Conservation (phyloP, 495 filamentous ascomycete species). For the Podospora fimiseda region DNA sequence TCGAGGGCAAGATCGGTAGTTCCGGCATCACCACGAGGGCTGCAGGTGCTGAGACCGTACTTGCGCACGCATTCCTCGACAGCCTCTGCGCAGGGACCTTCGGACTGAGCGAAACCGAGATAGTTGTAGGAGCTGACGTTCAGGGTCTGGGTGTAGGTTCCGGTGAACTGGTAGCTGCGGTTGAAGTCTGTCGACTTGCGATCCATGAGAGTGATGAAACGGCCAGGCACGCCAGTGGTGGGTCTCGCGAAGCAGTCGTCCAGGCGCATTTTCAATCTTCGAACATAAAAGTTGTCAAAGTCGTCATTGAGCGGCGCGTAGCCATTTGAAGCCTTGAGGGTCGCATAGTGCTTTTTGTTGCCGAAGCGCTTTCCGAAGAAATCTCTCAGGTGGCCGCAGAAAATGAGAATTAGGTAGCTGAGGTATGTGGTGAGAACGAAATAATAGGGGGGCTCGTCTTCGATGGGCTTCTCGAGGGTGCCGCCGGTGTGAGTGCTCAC, state of each 20-base stretch:
- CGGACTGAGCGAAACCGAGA: constrained; percentile 95
- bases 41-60: constrained; percentile 74
- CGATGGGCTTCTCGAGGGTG: constrained; percentile 71
- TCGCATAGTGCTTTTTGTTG: constrained; percentile 68
- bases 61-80: constrained; percentile 79
- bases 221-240: constrained; percentile 85
- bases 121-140: constrained; percentile 99
- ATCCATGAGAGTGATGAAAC: constrained; percentile 87
- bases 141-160: constrained; percentile 88
- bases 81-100: constrained; percentile 91
- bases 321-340: constrained; percentile 75
- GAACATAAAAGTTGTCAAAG: constrained; percentile 97
- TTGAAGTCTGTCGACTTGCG: constrained; percentile 85
- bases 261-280: constrained; percentile 84
- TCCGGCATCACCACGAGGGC: constrained; percentile 75
- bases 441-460: constrained; percentile 96
- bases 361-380: constrained; percentile 97
- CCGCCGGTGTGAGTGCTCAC: constrained; percentile 71
- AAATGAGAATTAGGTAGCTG: constrained; percentile 91
- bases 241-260: constrained; percentile 95
- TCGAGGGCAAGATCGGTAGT: constrained; percentile 83
- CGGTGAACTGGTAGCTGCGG: constrained; percentile 75
- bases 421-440: constrained; percentile 95
- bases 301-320: constrained; percentile 97
- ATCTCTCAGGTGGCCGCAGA: constrained; percentile 90